Evolutionary conservation across 192 early-diverging fungal species (phyloP), one percentile per base, ranked within the genome.

Genomic region (Backusella sp.): DNA sequence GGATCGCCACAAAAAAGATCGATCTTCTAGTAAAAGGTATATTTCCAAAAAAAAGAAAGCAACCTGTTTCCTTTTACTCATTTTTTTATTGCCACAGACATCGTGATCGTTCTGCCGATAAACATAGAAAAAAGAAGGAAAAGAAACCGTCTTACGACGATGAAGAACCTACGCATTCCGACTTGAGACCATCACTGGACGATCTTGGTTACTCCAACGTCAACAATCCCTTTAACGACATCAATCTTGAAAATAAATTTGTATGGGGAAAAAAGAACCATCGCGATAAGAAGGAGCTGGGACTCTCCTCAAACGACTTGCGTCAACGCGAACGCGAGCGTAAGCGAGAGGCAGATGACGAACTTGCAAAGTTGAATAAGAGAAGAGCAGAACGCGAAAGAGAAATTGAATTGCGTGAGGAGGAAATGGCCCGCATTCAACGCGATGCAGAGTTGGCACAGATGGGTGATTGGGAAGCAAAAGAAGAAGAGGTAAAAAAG

Each of bases 251-350:
- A 42, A 86, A 89, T 68, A 97, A 96, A 78, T 99, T 99, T 81
- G 91, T 94, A 23, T 99, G 97, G 97, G 86, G 92, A 49, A 98
- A 99, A 79, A 99, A 99, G 75, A 86, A 92, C 4, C 94, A 97
- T 76, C 84, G 88, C 34, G 97, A 98, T 71, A 77, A 84, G 52
- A 92, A 92, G 66, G 77, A 84, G 7, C 87, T 90, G 17, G 87
- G 96, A 1, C 80, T 93, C 19, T 82, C 79, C 28, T 73, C 84
- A 1, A 70, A 71, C n/a, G 92, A 93, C n/a, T 79, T 88, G 12
- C 84, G 87, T 30, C 76, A 85, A 41, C 75, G 87, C 6, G 89
- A 90, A 26, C 68, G 72, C 21, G 88, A 89, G 26, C 80, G 91
- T 35, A 82, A 84, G 30, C 82, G 85, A 52, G 91, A 94, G 39